Base-by-base conservation (phyloP, 1,284 basidiomycete genomes). In the Cryptococcus deneoformans region DNA sequence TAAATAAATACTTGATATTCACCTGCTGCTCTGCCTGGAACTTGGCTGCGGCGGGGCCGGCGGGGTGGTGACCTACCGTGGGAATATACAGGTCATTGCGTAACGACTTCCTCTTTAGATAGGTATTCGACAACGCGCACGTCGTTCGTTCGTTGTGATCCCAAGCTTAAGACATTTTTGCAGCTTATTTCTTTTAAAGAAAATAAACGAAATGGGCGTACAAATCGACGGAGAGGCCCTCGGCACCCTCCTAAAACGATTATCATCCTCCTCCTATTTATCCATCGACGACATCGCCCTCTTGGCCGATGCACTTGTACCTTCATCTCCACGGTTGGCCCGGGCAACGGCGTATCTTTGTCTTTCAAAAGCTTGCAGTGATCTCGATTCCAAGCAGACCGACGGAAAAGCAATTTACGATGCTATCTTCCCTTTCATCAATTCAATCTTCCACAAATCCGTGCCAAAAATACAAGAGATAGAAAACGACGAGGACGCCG, bases 271-370 rank as follows among this genome's bases (percentile, higher is more conserved):
- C 46, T 16, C 50, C 20, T 16, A 36, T 16, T 46, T 59, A n/a
- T 42, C 45, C 34, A 20, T 14, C 2, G 34, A 49, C 14, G 61
- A 71, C 37, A 43, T 67, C n/a, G 10, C 40, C 6, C 59, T 70
- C 11, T 53, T 72, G 12, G 66, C 65, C 8, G 48, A 52, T 3
- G 54, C 62, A 5, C 54, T 67, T n/a, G 34, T 65, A 3, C 63
- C 66, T 6, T 48, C 60, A 3, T 47, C 62, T 2, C 49, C 60
- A n/a, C 57, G 61, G 16, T 49, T 58, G 11, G 38, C 50, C 16
- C 54, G 60, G 24, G 65, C 67, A 6, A 43, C 68, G 3, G 64
- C 70, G 1, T 67, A 56, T 46, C 60, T 72, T 6, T 58, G 54
- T 52, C 50, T 72, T 4, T 66, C 68, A 9, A 68, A 67, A 46